These are phyloP conservation scores for Microdochium paspali DNA, from an alignment of 2,329 filamentous ascomycete species.

Conservation along the genomic window DNA sequence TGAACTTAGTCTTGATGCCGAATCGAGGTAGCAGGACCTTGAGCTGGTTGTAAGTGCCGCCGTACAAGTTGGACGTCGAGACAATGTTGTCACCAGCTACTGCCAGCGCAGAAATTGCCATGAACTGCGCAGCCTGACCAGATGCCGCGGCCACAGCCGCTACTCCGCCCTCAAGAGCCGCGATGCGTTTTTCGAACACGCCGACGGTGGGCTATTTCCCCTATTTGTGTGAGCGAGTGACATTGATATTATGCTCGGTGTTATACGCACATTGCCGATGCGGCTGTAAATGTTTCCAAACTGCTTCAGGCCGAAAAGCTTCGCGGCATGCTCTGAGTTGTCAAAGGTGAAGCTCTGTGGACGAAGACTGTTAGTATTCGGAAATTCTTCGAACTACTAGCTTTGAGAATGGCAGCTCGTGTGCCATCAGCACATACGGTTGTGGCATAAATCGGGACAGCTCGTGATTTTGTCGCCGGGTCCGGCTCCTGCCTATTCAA, in stretches of 20 bases:
- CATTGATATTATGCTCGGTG: neutral
- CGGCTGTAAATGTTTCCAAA: constrained; percentile 97
- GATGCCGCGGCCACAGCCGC: constrained; percentile 79
- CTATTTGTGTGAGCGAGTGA: constrained; percentile 1
- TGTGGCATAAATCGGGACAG: constrained; percentile 92
- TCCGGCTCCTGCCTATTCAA: constrained; percentile 65
- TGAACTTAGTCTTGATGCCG: constrained; percentile 81
- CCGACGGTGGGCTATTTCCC: constrained; percentile 74
- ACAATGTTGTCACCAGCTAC: constrained; percentile 88
- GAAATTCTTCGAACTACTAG: neutral
- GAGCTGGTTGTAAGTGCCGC: constrained; percentile 95
- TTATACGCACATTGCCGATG: constrained; percentile 70
- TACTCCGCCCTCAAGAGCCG: constrained; percentile 87
- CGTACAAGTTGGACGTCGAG: constrained; percentile 83
- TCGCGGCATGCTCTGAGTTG: constrained; percentile 89
- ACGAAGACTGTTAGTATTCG: neutral
- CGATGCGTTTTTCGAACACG: constrained; percentile 92
- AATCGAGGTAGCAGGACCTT: constrained; percentile 84
- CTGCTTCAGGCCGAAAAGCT: constrained; percentile 94
- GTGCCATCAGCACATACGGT: constrained; percentile 37
- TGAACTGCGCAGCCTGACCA: constrained; percentile 87
- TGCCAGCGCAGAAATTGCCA: constrained; percentile 76
- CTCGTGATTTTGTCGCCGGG: constrained; percentile 72
- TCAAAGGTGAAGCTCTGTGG: constrained; percentile 80
- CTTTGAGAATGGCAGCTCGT: too few relatives aligned